Evolutionary conservation across 2,329 filamentous ascomycete species (phyloP), one percentile per base, ranked within the genome.

Genomic region (Xylariaceae sp.): DNA sequence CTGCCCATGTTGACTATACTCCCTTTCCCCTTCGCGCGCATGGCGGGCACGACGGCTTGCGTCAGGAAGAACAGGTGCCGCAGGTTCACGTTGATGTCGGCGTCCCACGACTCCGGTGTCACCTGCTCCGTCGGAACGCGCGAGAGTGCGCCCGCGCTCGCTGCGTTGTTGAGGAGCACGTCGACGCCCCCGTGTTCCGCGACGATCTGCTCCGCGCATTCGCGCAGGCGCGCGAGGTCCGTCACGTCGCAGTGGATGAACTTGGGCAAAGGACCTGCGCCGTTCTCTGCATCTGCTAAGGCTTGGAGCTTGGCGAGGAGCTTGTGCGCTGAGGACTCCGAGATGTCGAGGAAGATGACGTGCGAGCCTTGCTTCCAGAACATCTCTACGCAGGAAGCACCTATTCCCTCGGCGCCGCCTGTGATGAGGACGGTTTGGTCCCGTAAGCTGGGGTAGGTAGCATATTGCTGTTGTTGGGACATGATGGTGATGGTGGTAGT

Each of bases 401-500:
- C 78, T 57, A 81, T 80, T 10, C 78, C 78, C 56, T 76, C 73
- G 37, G 78, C 78, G 2, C 76, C 78, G 42, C 78, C 78, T 0
- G 77, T 75, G 59, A 80, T 73, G 42, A 80, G 67, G 2, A 80
- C 75, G 1, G 67, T 73, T 62, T 74, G 73, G 67, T 64, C 74
- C 37, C 66, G 68, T 42, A 79, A 67, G 64, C 75, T 77, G 7
- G 76, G 76, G 57, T 78, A 79, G 2, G 66, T 73, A 23, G 77
- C 76, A 55, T 67, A 73, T 13, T 68, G 9, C 34, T 60, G 57
- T 35, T 15, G 17, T 6, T 50, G 17, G 11, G 58, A 18, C 60
- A 62, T 62, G 50, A 30, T 30, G 23, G 23, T 30, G 23, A 30
- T 30, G 23, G 4, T 30, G 23, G 5, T 30, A 5, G 3, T 30